Base-by-base conservation (phyloP, 345 rosid genomes). In the Brassica juncea region DNA sequence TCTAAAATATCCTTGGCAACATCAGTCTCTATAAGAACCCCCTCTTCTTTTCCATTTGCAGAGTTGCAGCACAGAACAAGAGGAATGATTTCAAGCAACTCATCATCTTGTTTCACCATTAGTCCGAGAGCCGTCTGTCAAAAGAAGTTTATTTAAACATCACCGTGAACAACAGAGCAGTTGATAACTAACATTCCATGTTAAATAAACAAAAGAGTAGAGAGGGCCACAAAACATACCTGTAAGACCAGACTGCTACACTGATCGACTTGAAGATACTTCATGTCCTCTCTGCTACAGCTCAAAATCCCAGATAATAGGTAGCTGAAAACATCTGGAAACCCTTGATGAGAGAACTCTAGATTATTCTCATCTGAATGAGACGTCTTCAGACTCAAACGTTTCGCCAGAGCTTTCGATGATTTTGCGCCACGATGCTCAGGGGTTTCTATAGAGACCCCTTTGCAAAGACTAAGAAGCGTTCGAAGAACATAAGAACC, bases 401-500 rank as follows among this genome's bases (percentile, higher is more conserved):
- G 89, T 76, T 85, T 86, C 0, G 92, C 94, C 77, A 91, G 83
- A 88, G 73, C 44, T 68, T 84, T 70, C 19, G 93, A 84, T 76
- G 94, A 83, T 81, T 93, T 93, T 34, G 84, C 67, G 64, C 91
- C 89, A 82, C 85, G 93, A 82, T 82, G 87, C 69, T 86, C 94
- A 6, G 87, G 78, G 72, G 97, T 87, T 79, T 90, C 94, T 75
- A 87, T 75, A 8, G 93, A 87, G 68, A 85, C 90, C 73, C 98
- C 99, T 80, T 89, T 90, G 82, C 92, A 91, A 69, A 95, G 90
- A 86, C 97, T 89, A 68, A 95, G 90, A 84, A 93, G 89, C 79
- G 91, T 88, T 35, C 99, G 92, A 39, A 95, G 92, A 84, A 95
- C 99, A 82, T 93, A 97, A 75, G 98, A 95, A 42, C 97, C 96